Conservation (phyloP, 106 monocot species). For the Dactylorhiza incarnata region DNA sequence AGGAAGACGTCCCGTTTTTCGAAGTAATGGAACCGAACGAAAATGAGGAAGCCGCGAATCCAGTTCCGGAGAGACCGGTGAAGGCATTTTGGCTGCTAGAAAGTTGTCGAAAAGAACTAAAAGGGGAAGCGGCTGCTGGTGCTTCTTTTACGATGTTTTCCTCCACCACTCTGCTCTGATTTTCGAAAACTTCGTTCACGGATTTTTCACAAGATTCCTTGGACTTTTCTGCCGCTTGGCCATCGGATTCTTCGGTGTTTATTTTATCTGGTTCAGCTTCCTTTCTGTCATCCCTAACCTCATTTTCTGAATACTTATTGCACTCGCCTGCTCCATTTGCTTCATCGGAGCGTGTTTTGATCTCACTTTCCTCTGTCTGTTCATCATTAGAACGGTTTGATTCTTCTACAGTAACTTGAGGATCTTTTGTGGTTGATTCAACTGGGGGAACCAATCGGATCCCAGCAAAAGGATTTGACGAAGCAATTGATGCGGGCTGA, state of each 20-base stretch:
- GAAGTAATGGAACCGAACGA: constrained; percentile 49
- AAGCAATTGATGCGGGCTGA: constrained; percentile 20
- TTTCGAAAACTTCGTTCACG: not conserved
- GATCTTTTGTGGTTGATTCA: constrained; percentile 13
- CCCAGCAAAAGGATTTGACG: constrained; percentile 75
- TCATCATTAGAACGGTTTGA: constrained; percentile 15
- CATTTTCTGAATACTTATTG: constrained; percentile 10
- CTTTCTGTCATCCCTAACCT: not conserved
- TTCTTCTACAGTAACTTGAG: constrained; percentile 5
- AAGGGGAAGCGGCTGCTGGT: constrained; percentile 15
- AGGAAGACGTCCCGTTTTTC: constrained; percentile 34
- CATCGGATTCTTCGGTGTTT: not conserved
- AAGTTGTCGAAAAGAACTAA: constrained; percentile 74
- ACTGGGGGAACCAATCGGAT: constrained; percentile 35
- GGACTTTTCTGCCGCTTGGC: not conserved
- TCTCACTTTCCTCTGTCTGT: constrained; percentile 10
- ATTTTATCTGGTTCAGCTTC: not conserved
- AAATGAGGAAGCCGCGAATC: constrained; percentile 67
- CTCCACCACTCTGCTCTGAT: constrained; percentile 1
- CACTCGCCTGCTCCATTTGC: constrained; percentile 11
- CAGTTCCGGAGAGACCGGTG: constrained; percentile 76
- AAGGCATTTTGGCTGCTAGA: constrained; percentile 98
- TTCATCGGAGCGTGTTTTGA: constrained; percentile 9
- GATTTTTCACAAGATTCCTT: constrained; percentile 1
- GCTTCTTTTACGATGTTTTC: constrained; percentile 23